Percentiles rank a stretch among this genome's conserved stretches.
phyloP scores from a whole-genome alignment of 2,329 filamentous ascomycete species.

The Claviceps sp. region DNA sequence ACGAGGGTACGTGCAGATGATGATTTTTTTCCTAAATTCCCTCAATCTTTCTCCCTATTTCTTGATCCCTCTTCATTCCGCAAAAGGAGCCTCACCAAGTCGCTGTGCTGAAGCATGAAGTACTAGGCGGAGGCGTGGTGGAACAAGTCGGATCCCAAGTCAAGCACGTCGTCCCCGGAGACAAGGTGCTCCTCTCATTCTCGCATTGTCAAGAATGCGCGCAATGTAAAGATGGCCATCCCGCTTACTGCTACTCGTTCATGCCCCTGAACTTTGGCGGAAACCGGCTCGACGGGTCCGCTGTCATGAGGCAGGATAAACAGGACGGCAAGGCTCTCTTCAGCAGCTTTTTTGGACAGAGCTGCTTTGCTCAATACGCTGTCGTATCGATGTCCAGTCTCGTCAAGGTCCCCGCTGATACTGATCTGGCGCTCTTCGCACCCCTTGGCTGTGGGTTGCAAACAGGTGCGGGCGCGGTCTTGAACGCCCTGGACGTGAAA shows the following conservation, averaged over 20 bases:
- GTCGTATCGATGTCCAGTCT: constrained; percentile 16
- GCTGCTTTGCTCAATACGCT: constrained; percentile 18
- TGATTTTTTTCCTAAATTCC: too few species aligned
- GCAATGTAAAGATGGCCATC: background rate
- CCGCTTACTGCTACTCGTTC: background rate
- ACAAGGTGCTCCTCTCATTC: constrained; percentile 1
- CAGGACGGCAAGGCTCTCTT: background rate
- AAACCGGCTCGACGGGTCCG: background rate
- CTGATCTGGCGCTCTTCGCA: constrained; percentile 17
- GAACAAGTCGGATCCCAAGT: background rate
- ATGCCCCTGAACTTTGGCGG: background rate
- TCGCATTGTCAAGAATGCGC: background rate
- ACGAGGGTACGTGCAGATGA: background rate
- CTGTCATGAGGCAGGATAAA: background rate
- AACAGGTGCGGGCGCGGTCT: constrained; percentile 20
- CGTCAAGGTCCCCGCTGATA: constrained; percentile 14
- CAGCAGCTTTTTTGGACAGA: constrained; percentile 21
- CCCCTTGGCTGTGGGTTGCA: constrained; percentile 23
- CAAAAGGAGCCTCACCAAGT: background rate
- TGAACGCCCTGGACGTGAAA: constrained; percentile 17
- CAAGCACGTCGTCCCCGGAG: background rate
- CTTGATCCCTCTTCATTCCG: background rate
- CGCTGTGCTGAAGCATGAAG: background rate
- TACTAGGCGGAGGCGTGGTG: background rate
- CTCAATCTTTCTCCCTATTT: background rate